Conservation (phyloP, 257 asterid genomes). For the Nicotiana otophora region DNA sequence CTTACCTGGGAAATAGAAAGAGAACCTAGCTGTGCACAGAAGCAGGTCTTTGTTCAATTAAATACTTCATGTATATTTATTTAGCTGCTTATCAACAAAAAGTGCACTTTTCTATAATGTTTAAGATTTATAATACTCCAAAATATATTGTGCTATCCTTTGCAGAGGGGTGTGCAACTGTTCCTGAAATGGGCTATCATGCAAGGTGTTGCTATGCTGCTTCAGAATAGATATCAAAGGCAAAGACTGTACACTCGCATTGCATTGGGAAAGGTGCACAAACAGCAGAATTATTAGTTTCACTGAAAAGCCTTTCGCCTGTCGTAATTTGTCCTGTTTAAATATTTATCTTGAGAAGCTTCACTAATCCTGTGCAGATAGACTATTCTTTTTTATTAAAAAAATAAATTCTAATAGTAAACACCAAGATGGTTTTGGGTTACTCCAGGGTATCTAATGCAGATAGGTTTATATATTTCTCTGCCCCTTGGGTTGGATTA, state of each 20-base stretch:
- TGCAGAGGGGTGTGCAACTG: constrained; percentile 76
- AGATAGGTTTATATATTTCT: not conserved
- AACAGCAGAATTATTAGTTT: constrained; percentile 2
- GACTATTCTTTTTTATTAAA: not conserved
- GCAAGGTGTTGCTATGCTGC: constrained; percentile 97
- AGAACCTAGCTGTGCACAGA: constrained; percentile 81
- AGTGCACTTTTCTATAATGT: not conserved
- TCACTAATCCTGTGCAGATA: not conserved
- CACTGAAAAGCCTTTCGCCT: not conserved
- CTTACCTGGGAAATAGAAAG: constrained; percentile 95
- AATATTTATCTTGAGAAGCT: not conserved
- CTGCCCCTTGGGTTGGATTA: not conserved
- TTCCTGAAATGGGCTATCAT: constrained; percentile 88
- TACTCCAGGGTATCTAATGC: not conserved
- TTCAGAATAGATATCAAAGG: constrained; percentile 87
- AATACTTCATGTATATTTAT: not conserved
- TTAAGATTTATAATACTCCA: not conserved
- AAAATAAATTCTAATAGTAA: not conserved
- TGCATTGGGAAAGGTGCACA: constrained; percentile 85
- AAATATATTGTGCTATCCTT: constrained; percentile 10
- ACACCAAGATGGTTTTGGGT: not conserved
- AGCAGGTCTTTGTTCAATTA: constrained; percentile 43
- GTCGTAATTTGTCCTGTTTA: not conserved
- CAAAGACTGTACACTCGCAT: constrained; percentile 96
- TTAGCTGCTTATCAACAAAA: not conserved